Conservation (phyloP, 306 rosid genomes). For the Dryas drummondii region DNA sequence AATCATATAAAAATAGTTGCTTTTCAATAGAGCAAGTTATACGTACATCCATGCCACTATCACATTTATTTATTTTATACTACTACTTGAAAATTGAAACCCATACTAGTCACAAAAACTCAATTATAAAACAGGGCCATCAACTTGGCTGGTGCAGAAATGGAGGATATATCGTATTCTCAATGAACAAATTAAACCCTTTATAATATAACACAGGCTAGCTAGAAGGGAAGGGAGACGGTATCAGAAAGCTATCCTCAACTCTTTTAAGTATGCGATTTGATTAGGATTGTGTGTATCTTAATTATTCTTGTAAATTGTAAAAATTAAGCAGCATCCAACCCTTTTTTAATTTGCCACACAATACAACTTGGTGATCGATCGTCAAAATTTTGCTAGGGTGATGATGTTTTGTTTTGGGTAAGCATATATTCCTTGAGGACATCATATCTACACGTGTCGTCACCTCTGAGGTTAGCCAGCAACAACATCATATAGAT, state of each 20-base stretch:
- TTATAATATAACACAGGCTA: not conserved
- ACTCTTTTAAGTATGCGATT: not conserved
- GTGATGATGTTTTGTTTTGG: not conserved
- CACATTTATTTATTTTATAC: too few species aligned
- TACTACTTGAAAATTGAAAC: too few species aligned
- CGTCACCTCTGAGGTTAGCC: not conserved
- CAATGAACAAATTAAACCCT: not conserved
- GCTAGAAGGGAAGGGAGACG: not conserved
- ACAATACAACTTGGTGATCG: too few species aligned
- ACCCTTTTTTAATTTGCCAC: too few species aligned
- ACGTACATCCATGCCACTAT: not conserved
- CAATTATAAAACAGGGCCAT: not conserved
- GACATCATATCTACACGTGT: not conserved
- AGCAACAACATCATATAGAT: not conserved
- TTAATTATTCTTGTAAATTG: not conserved
- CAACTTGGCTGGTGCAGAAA: not conserved
- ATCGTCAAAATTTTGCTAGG: not conserved
- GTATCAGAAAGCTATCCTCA: not conserved
- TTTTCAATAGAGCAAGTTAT: conserved; percentile 1
- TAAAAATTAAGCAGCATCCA: not conserved
- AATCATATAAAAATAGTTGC: conserved; percentile 7
- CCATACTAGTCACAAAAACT: not conserved
- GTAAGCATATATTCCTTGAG: not conserved
- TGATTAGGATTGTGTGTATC: not conserved
- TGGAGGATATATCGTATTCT: not conserved